phyloP scores from a whole-genome alignment of 2,329 filamentous ascomycete genomes.

The Paramyrothecium roridum region DNA sequence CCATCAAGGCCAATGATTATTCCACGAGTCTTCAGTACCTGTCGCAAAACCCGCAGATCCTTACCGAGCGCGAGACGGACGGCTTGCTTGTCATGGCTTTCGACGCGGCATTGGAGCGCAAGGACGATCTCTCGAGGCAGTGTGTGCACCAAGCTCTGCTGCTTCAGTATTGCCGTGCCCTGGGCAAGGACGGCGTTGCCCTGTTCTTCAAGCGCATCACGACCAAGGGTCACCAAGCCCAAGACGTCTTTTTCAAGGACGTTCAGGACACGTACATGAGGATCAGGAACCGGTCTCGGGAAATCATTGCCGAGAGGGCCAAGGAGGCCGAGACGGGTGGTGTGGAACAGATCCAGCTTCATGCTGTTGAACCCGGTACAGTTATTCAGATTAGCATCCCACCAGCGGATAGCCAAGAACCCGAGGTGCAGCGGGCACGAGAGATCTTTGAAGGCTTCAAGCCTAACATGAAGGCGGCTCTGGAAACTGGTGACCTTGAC shows the following conservation, averaged over 20 bases:
- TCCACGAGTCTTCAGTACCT: conserved; percentile 72
- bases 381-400: conserved; percentile 88
- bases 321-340: conserved; percentile 57
- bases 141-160: conserved; percentile 92
- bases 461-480: conserved; percentile 74
- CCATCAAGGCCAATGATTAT: conserved; percentile 75
- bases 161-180: conserved; percentile 88
- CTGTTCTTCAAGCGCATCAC: conserved; percentile 97
- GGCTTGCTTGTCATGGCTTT: conserved; percentile 89
- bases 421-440: conserved; percentile 60
- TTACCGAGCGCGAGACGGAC: conserved; percentile 84
- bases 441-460: conserved; percentile 81
- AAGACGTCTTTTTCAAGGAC: conserved; percentile 88
- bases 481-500: conserved; percentile 87
- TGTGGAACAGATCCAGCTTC: conserved; percentile 95
- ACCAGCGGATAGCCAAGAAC: conserved; percentile 62
- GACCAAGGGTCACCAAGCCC: conserved; percentile 83
- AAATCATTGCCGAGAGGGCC: conserved; percentile 59
- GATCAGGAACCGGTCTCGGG: conserved; percentile 73
- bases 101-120: conserved; percentile 75
- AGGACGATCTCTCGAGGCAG: conserved; percentile 74
- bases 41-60: conserved; percentile 70
- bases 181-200: conserved; percentile 82
- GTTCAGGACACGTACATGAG: conserved; percentile 82
- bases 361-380: conserved; percentile 90